These are phyloP conservation scores for Xylaria venustula DNA, from an alignment of 495 filamentous ascomycete genomes.

Conservation along the genomic window DNA sequence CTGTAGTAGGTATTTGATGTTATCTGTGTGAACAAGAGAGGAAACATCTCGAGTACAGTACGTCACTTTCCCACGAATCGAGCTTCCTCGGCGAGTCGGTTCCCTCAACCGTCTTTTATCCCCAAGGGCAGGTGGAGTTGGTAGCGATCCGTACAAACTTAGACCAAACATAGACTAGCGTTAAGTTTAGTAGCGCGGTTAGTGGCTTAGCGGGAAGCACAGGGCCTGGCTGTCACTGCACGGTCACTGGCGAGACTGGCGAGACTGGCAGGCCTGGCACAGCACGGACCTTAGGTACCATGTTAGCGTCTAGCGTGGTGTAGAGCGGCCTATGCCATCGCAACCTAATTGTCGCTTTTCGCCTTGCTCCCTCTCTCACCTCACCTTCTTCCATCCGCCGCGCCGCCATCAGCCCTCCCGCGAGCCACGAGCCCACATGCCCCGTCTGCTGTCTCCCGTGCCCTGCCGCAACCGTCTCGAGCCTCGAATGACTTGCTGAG, in stretches of 20 bases:
- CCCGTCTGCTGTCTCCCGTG: slow-evolving; percentile 4
- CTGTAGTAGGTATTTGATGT: too few relatives aligned
- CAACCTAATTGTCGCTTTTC: slow-evolving; percentile 12
- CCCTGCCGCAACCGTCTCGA: neutral
- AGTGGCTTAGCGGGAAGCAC: slow-evolving; percentile 5
- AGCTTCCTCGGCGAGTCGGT: too few relatives aligned
- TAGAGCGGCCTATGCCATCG: neutral
- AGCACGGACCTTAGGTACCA: too few relatives aligned
- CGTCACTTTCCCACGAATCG: too few relatives aligned
- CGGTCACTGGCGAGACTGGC: neutral
- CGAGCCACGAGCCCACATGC: slow-evolving; percentile 14
- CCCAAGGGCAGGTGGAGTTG: too few relatives aligned
- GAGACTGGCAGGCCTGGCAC: neutral
- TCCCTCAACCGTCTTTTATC: too few relatives aligned
- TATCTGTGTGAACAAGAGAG: too few relatives aligned
- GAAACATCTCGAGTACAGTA: too few relatives aligned
- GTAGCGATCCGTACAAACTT: neutral
- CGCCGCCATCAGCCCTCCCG: slow-evolving; percentile 12
- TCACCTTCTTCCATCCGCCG: slow-evolving; percentile 10
- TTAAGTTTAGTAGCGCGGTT: neutral
- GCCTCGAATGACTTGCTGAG: neutral
- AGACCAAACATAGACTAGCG: neutral
- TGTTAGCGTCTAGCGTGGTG: too few relatives aligned
- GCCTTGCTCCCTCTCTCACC: slow-evolving; percentile 10
- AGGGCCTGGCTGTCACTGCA: neutral